Evolutionary conservation across 805 yeast species (phyloP).

Genomic region (Candida boidinii): DNA sequence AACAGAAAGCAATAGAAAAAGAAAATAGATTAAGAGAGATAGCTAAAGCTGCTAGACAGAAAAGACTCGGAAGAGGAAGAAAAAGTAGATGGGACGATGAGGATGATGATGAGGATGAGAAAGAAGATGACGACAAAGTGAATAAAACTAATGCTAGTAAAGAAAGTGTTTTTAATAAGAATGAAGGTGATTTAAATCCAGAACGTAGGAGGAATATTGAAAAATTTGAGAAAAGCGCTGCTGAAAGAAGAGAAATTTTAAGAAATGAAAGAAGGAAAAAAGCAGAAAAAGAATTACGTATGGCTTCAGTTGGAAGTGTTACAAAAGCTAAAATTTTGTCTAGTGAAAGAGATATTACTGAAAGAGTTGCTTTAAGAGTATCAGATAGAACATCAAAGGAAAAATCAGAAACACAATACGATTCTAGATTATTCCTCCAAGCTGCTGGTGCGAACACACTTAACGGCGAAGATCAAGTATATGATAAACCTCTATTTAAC

Average conservation of each 20-base stretch:
- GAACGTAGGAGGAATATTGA: neutral
- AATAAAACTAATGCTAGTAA: conserved; percentile 1
- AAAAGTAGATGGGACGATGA: conserved; percentile 10
- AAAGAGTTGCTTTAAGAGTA: conserved; percentile 44
- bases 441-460: conserved; percentile 30
- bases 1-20: conserved; percentile 37
- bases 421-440: conserved; percentile 46
- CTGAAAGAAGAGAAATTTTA: conserved; percentile 27
- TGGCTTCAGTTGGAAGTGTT: conserved; percentile 36
- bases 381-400: conserved; percentile 16
- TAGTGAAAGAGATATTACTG: conserved; percentile 46
- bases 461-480: conserved; percentile 39
- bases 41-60: conserved; percentile 40
- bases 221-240: conserved; percentile 13
- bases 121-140: conserved; percentile 2
- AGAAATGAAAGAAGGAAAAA: conserved; percentile 36
- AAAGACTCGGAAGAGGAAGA: conserved; percentile 15
- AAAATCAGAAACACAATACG: conserved; percentile 38
- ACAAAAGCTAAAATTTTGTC: conserved; percentile 31
- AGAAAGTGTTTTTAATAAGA: conserved; percentile 5
- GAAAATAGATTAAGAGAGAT: conserved; percentile 42
- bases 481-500: conserved; percentile 50
- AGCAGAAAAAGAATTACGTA: conserved; percentile 38
- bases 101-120: conserved; percentile 9
- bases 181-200: conserved; percentile 5